Conservation (phyloP, 140 eudicot genomes). For the Erigeron philadelphicus region DNA sequence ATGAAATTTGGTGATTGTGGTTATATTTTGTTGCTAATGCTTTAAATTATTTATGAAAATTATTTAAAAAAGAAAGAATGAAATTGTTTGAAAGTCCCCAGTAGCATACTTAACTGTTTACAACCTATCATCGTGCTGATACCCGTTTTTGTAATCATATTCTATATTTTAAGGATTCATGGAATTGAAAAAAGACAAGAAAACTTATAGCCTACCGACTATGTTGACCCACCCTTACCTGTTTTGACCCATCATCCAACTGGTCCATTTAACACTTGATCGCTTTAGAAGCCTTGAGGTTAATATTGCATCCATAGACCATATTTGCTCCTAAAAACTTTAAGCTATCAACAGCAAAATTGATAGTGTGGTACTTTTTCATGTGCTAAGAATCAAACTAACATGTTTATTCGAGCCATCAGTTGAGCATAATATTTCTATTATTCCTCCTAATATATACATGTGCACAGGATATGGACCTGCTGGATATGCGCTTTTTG, state of each 20-base stretch:
- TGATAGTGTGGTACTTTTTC: too few species aligned
- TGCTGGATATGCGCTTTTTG: conserved; percentile 93
- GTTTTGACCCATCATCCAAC: too few species aligned
- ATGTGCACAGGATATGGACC: conserved; percentile 81
- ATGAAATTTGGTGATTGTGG: not conserved
- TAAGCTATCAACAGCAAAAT: too few species aligned
- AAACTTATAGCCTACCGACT: too few species aligned
- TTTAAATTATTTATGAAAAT: not conserved
- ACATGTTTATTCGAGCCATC: not conserved
- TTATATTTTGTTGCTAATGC: not conserved
- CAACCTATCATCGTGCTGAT: not conserved
- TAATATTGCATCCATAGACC: not conserved
- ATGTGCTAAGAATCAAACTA: not conserved
- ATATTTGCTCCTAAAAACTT: too few species aligned
- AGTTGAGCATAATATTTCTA: conserved; percentile 6
- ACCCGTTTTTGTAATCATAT: not conserved
- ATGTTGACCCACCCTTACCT: too few species aligned
- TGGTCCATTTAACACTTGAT: not conserved
- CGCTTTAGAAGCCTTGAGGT: not conserved
- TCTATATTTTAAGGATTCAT: not conserved
- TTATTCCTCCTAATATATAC: not conserved
- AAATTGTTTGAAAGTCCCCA: not conserved
- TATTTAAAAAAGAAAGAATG: not conserved
- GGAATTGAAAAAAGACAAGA: not conserved
- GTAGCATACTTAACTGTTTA: not conserved